A percentile compares a stretch with the other conserved stretches of the same genome.
Evolutionary conservation across 768 basidiomycete species (phyloP).

Genomic region (Hericium coralloides): DNA sequence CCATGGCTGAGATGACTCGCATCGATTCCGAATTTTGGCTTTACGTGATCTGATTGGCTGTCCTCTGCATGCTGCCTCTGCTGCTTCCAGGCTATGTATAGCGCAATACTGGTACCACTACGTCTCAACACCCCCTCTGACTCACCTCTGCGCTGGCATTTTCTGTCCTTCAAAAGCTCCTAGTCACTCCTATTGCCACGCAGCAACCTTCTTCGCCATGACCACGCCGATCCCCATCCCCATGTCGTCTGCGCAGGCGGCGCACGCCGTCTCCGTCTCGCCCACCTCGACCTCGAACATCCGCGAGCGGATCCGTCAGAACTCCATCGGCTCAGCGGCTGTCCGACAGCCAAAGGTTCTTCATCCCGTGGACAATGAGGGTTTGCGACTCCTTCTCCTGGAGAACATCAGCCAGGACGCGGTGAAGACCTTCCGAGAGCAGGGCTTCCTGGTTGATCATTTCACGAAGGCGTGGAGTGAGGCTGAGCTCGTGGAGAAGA

Average conservation of each 20-base stretch:
- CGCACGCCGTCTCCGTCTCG: constrained; percentile 46
- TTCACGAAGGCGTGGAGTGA: constrained; percentile 80
- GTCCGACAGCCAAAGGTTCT: constrained; percentile 60
- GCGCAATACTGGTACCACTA: background rate
- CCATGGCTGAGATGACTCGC: background rate
- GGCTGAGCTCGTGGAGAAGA: constrained; percentile 81
- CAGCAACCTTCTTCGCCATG: constrained; percentile 27
- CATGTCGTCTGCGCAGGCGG: constrained; percentile 17
- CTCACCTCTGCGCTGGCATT: background rate
- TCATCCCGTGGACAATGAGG: constrained; percentile 76
- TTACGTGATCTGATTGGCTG: background rate
- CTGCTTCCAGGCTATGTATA: background rate
- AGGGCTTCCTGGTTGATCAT: constrained; percentile 93
- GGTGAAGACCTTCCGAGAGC: constrained; percentile 63
- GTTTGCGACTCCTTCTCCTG: constrained; percentile 73
- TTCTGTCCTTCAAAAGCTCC: background rate
- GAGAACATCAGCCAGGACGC: constrained; percentile 96
- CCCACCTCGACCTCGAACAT: constrained; percentile 36
- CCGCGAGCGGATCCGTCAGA: constrained; percentile 18
- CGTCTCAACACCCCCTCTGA: background rate
- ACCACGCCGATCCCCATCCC: constrained; percentile 40
- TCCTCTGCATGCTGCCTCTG: background rate
- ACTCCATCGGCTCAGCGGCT: constrained; percentile 13
- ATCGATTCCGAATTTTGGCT: background rate
- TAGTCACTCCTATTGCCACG: background rate